These are phyloP conservation scores for Groenewaldozyma sp. DNA, from an alignment of 1,139 yeast species.

Conservation along the genomic window DNA sequence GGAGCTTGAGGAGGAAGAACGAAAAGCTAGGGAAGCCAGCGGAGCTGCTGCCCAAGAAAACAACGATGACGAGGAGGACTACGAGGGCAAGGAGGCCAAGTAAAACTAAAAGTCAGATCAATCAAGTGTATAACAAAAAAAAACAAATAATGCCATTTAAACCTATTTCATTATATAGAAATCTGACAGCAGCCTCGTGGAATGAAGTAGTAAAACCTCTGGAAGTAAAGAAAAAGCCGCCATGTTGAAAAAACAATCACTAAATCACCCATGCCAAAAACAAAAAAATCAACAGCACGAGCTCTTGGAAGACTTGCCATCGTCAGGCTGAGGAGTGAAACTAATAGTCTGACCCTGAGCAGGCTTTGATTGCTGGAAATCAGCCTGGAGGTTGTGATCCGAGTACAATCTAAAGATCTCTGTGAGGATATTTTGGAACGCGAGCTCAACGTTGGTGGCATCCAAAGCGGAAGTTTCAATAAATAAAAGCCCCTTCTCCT, in stretches of 20 bases:
- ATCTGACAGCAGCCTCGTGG: no score
- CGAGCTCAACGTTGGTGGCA: constrained; percentile 88
- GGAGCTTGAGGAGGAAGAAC: constrained; percentile 38
- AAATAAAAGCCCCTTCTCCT: constrained; percentile 83
- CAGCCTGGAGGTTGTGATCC: constrained; percentile 34
- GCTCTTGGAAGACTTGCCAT: constrained; percentile 58
- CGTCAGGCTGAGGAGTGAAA: constrained; percentile 89
- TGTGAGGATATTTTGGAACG: constrained; percentile 85
- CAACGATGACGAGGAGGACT: neutral
- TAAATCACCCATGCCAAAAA: no score
- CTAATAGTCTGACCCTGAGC: constrained; percentile 80
- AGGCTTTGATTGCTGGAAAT: constrained; percentile 41
- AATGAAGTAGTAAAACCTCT: no score
- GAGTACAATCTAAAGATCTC: constrained; percentile 85
- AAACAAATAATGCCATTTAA: no score
- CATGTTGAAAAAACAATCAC: no score
- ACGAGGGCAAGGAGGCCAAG: neutral
- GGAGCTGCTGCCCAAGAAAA: constrained; percentile 11
- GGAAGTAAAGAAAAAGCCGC: no score
- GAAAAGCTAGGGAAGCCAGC: constrained; percentile 29
- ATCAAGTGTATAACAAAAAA: no score
- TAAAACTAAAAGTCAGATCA: no score
- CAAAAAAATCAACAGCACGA: constrained; percentile 46
- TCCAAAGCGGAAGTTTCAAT: constrained; percentile 97
- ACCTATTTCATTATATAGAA: no score